phyloP scores from a whole-genome alignment of 2,329 filamentous ascomycete species.

The Amphichorda felina region DNA sequence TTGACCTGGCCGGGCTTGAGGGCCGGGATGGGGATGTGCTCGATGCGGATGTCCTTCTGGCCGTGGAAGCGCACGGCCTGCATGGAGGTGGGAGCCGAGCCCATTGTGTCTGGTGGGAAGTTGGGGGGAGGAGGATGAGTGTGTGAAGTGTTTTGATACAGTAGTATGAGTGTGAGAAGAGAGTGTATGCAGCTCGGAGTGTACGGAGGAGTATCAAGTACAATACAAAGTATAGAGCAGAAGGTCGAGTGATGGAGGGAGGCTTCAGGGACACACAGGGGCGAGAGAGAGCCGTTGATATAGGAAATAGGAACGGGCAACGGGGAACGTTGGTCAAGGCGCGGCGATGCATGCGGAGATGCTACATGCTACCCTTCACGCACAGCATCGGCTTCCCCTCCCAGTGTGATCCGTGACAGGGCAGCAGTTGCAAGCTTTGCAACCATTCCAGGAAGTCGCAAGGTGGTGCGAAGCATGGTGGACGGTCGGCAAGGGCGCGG shows the following conservation, averaged over 20 bases:
- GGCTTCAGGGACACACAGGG: too few relatives aligned
- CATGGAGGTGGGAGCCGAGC: constrained; percentile 20
- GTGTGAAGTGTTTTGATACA: not conserved
- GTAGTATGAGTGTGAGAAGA: not conserved
- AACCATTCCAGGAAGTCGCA: too few relatives aligned
- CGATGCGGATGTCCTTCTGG: constrained; percentile 40
- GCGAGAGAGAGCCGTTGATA: too few relatives aligned
- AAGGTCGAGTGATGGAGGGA: too few relatives aligned
- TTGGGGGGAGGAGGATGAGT: not conserved
- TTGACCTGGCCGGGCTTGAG: constrained; percentile 38
- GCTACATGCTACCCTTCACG: not conserved
- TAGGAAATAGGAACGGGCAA: too few relatives aligned
- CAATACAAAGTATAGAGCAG: too few relatives aligned
- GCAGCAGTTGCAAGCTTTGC: too few relatives aligned
- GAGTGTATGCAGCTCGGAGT: not conserved
- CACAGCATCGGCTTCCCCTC: constrained; percentile 2
- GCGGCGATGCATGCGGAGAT: too few relatives aligned
- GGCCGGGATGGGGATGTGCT: constrained; percentile 32
- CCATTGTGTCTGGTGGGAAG: not conserved
- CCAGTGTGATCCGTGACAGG: not conserved
- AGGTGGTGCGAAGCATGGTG: too few relatives aligned
- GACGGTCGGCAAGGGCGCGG: too few relatives aligned
- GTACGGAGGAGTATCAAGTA: not conserved
- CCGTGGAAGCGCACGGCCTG: constrained; percentile 42
- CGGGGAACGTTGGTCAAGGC: too few relatives aligned